Conservation (phyloP, 176 grass and related monocot genomes). For the Otatea glauca region DNA sequence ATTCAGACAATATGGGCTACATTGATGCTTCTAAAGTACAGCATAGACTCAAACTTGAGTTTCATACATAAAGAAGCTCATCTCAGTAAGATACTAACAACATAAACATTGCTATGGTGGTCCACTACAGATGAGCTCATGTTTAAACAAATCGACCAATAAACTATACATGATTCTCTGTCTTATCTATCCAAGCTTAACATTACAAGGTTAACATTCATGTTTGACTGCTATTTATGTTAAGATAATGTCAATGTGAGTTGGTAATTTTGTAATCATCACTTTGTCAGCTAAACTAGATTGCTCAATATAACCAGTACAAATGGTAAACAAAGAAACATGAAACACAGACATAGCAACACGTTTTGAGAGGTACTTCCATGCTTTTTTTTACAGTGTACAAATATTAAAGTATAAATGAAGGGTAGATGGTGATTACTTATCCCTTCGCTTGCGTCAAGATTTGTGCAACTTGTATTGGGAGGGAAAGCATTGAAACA, state of each 20-base stretch:
- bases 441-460: too few relatives aligned
- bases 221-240: constrained; percentile 12
- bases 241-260: not conserved
- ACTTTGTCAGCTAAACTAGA: not conserved
- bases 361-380: not conserved
- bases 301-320: not conserved
- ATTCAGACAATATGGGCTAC: not conserved
- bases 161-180: constrained; percentile 21
- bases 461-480: too few relatives aligned
- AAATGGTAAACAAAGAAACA: constrained; percentile 7
- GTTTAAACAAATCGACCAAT: not conserved
- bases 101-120: constrained; percentile 21
- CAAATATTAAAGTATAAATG: too few relatives aligned
- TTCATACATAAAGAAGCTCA: constrained; percentile 21
- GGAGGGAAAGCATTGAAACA: too few relatives aligned
- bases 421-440: too few relatives aligned
- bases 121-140: not conserved
- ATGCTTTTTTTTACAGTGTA: too few relatives aligned
- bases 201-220: constrained; percentile 9
- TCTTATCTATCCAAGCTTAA: not conserved
- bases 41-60: not conserved
- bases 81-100: constrained; percentile 27
- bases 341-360: not conserved
- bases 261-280: not conserved
- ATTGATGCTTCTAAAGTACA: not conserved